These are phyloP conservation scores for Phanerochaete carnosa DNA, from an alignment of 768 basidiomycete genomes.

Conservation along the genomic window DNA sequence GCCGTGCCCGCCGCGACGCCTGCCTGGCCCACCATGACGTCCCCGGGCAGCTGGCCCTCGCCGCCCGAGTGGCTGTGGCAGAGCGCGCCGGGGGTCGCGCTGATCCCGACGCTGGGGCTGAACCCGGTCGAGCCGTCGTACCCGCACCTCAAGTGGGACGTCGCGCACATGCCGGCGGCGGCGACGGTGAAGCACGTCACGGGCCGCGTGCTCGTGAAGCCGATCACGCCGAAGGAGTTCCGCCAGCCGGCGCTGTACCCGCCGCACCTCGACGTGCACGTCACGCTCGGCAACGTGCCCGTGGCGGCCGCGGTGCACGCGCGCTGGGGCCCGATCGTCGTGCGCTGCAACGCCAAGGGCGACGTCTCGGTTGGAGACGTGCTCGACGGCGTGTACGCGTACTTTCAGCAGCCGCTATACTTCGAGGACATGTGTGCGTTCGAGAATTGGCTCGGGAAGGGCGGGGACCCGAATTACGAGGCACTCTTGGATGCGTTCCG, in stretches of 20 bases:
- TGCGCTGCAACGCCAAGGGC: neutral
- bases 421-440: neutral
- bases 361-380: neutral
- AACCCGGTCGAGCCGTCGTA: neutral
- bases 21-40: neutral
- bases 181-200: slow-evolving; percentile 1
- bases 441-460: neutral
- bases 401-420: neutral
- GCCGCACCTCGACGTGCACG: neutral
- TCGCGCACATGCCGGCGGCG: neutral
- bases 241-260: neutral
- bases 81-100: neutral
- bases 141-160: slow-evolving; percentile 1
- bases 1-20: neutral
- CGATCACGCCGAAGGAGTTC: neutral
- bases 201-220: neutral
- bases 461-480: neutral
- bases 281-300: neutral
- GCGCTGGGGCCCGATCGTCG: slow-evolving; percentile 3
- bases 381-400: neutral
- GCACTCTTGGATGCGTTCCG: neutral
- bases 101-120: neutral
- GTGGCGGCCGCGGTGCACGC: neutral
- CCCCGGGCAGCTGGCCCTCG: neutral
- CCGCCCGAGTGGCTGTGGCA: neutral